Evolutionary conservation across 768 basidiomycete genomes (phyloP), one percentile per base, ranked within the genome.

Genomic region (Amylocystis lapponica): DNA sequence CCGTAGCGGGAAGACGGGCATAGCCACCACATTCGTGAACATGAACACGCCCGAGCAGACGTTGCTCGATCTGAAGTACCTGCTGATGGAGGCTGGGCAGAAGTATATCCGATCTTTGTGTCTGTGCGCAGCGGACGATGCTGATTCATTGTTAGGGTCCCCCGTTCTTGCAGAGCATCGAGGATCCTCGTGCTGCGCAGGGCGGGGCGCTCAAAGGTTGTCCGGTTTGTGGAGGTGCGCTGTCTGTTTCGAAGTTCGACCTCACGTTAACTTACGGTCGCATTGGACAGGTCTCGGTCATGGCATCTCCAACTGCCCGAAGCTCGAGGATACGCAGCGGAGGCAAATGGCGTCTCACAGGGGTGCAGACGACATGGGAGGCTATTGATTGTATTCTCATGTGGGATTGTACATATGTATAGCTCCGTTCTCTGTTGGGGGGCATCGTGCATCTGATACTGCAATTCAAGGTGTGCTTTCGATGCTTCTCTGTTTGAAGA

Each of bases 41-140:
- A 95, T 95, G 90, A 89, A 87, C 57, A 96, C 95, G 2, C 77
- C 86, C 0, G 96, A 98, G 59, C 95, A 97, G 66, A 99, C 96
- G 1, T 67, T 99, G 27, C 66, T 99, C 49, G 96, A 99, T 74
- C 70, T 98, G 51, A 99, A 98, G 64, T 99, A 99, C 60, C 66
- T 99, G 35, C 68, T 99, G 42, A 85, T 95, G 73, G 96, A 98
- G 65, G 93, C 94, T 2, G 95, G 95, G 26, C 96, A 98, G 69
- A 95, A 94, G 94, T 95, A 45, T 39, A 80, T 74, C 2, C 25
- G 26, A 37, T 22, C 29, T 14, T 45, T 25, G 22, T 5, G 33
- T 29, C 35, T 10, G 3, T 11, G n/a, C 5, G 21, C 34, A 26
- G 19, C 13, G 36, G 27, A 27, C 34, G 32, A 21, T 3, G 45